Evolutionary conservation across 1,284 basidiomycete species (phyloP).

Genomic region (Ganoderma resinaceum): DNA sequence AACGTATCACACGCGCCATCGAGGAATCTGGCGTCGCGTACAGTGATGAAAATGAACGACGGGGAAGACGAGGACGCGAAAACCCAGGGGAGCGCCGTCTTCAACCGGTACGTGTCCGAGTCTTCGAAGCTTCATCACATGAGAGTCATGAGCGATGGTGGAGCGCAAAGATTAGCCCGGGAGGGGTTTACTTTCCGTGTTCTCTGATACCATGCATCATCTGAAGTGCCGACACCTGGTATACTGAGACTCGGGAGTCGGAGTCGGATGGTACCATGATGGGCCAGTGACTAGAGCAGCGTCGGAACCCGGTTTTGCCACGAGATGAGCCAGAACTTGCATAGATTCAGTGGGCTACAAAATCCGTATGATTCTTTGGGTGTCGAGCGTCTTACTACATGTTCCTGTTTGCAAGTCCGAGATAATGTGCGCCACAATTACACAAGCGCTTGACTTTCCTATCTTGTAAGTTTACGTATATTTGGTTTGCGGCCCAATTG

Average conservation of each 20-base stretch:
- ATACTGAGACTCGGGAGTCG: not conserved
- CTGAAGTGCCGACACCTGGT: not conserved
- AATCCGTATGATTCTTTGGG: too few relatives aligned
- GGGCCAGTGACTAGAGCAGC: not conserved
- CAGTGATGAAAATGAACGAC: constrained; percentile 32
- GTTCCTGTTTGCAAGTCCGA: too few relatives aligned
- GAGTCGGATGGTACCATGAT: too few relatives aligned
- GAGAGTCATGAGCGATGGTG: not conserved
- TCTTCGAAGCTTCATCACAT: too few relatives aligned
- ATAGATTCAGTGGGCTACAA: too few relatives aligned
- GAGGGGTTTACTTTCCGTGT: not conserved
- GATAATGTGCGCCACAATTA: too few relatives aligned
- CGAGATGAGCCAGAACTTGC: too few relatives aligned
- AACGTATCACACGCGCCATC: constrained; percentile 26
- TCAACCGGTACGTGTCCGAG: constrained; percentile 1
- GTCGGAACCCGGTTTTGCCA: not conserved
- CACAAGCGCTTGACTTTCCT: too few relatives aligned
- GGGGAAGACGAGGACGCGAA: constrained; percentile 38
- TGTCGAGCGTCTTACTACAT: too few relatives aligned
- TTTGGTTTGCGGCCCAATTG: too few relatives aligned
- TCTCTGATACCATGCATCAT: not conserved
- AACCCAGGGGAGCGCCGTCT: constrained; percentile 40
- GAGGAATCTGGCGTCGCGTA: constrained; percentile 16
- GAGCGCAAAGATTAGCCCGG: not conserved
- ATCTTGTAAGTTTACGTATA: too few relatives aligned